Evolutionary conservation across 306 rosid species (phyloP).

Genomic region (Fragaria iinumae): DNA sequence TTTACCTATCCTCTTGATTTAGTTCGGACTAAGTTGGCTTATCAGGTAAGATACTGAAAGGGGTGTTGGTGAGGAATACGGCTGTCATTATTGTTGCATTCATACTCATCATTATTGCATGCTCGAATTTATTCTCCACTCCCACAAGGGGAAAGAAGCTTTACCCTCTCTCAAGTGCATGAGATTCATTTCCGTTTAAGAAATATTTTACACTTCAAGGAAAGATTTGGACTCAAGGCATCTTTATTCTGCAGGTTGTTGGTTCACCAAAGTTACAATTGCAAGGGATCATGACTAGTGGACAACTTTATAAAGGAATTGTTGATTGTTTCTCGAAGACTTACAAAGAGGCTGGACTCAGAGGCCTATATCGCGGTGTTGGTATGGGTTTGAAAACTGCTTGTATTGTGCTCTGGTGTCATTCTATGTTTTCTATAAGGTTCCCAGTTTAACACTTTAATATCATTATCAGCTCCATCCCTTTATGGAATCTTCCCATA

Average conservation of each 20-base stretch:
- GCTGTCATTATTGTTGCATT: no score
- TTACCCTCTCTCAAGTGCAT: neutral
- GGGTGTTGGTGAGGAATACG: no score
- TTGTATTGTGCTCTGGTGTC: slow-evolving; percentile 12
- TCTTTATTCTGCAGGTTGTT: slow-evolving; percentile 55
- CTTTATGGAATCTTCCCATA: slow-evolving; percentile 95
- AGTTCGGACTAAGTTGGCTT: slow-evolving; percentile 87
- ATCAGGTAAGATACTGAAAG: slow-evolving; percentile 56
- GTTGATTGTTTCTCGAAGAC: slow-evolving; percentile 77
- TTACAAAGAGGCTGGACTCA: slow-evolving; percentile 66
- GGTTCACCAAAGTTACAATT: slow-evolving; percentile 53
- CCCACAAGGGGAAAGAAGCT: neutral
- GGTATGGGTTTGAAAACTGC: slow-evolving; percentile 55
- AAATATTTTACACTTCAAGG: neutral
- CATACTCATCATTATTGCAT: no score
- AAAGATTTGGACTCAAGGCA: neutral
- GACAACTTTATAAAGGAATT: slow-evolving; percentile 71
- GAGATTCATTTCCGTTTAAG: neutral
- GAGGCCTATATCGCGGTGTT: slow-evolving; percentile 92
- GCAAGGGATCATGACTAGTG: slow-evolving; percentile 36
- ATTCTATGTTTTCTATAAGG: slow-evolving; percentile 28
- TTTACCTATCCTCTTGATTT: slow-evolving; percentile 93
- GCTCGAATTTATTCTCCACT: no score
- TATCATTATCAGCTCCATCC: slow-evolving; percentile 70
- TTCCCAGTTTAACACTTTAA: slow-evolving; percentile 27